Evolutionary conservation across 441 rosid species (phyloP).

Genomic region (Manihot esculenta): DNA sequence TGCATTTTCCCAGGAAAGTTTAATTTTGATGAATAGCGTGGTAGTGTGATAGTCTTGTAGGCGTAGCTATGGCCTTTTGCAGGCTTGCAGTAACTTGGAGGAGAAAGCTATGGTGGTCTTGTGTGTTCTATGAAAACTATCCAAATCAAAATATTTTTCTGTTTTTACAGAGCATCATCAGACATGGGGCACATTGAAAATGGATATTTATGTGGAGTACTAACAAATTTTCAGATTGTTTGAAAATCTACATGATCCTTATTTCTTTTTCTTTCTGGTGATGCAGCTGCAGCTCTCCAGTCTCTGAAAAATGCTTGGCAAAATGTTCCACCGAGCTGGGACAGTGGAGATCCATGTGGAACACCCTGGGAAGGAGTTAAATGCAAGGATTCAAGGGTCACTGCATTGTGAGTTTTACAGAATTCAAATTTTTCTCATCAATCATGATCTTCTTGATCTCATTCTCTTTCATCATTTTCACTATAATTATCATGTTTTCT

Average conservation of each 20-base stretch:
- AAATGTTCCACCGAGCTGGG: slow-evolving; percentile 78
- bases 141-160: not conserved
- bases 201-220: not conserved
- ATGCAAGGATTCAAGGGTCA: slow-evolving; percentile 66
- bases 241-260: not conserved
- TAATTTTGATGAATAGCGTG: not conserved
- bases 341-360: slow-evolving; percentile 75
- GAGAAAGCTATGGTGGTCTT: not conserved
- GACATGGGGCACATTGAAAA: not conserved
- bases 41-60: no score
- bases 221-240: not conserved
- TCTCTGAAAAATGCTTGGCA: slow-evolving; percentile 73
- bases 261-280: not conserved
- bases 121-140: not conserved
- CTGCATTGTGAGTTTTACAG: slow-evolving; percentile 57
- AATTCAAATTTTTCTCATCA: not conserved
- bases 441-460: not conserved
- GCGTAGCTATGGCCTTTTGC: no score
- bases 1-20: not conserved
- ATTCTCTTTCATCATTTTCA: not conserved
- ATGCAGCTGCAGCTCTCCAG: slow-evolving; percentile 65
- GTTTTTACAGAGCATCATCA: not conserved
- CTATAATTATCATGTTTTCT: not conserved
- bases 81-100: no score
- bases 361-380: slow-evolving; percentile 86